A percentile compares a stretch with the other conserved stretches of the same genome.
phyloP scores from a whole-genome alignment of 345 rosid genomes.

The Bruguiera parviflora region DNA sequence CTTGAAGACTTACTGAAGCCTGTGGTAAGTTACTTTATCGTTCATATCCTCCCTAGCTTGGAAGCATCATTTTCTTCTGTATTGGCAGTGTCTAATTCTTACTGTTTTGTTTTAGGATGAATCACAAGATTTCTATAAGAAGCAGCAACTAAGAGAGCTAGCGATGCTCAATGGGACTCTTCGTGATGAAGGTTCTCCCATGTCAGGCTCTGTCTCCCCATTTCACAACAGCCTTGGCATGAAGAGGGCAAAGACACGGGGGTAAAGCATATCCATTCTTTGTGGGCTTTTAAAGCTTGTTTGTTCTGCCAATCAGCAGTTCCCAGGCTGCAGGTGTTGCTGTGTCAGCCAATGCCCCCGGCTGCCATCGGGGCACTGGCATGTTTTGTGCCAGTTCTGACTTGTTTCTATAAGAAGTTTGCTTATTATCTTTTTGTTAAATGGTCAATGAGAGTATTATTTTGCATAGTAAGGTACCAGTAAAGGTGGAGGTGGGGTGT shows the following conservation, averaged over 20 bases:
- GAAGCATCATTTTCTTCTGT: not conserved
- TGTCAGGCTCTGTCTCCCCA: constrained; percentile 94
- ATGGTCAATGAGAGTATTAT: constrained; percentile 19
- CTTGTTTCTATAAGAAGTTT: constrained; percentile 40
- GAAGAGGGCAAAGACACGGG: constrained; percentile 97
- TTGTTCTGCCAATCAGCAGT: constrained; percentile 27
- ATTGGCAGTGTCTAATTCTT: not conserved
- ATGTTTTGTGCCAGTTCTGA: constrained; percentile 35
- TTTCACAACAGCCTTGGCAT: constrained; percentile 81
- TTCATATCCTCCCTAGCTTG: not conserved
- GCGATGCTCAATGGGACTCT: constrained; percentile 92
- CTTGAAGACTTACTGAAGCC: constrained; percentile 93
- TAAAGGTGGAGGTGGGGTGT: constrained; percentile 13
- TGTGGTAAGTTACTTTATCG: constrained; percentile 42
- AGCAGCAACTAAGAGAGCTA: constrained; percentile 92
- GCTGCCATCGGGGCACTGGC: constrained; percentile 51
- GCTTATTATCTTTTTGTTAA: constrained; percentile 22
- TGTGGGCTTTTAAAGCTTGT: constrained; percentile 32
- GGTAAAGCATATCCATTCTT: constrained; percentile 29
- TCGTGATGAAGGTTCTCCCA: constrained; percentile 88
- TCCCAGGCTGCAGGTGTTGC: constrained; percentile 27
- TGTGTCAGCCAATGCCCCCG: constrained; percentile 33
- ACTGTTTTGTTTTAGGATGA: constrained; percentile 53
- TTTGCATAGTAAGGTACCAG: constrained; percentile 12
- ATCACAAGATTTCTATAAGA: constrained; percentile 92